Evolutionary conservation across 2,329 filamentous ascomycete species (phyloP).

Genomic region (Geosmithia morbida): DNA sequence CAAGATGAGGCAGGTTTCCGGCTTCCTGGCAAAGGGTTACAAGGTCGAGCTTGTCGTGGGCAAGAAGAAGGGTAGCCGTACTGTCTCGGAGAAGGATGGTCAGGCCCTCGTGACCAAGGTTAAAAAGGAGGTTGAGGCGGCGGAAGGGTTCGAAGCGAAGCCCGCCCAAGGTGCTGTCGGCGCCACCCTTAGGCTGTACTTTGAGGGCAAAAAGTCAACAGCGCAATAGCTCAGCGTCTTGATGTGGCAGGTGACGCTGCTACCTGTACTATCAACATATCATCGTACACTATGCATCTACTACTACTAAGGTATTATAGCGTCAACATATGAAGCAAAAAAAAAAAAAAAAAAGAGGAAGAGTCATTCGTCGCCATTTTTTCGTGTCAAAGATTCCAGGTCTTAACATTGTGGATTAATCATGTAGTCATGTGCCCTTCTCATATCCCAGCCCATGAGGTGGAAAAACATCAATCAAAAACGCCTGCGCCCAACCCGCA

Average conservation of each 20-base stretch:
- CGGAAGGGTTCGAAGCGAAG: slow-evolving; percentile 28
- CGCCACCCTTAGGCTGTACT: slow-evolving; percentile 24
- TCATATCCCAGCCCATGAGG: neutral
- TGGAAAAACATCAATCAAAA: neutral
- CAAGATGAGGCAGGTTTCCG: slow-evolving; percentile 14
- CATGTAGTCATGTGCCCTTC: neutral
- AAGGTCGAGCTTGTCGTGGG: slow-evolving; percentile 62
- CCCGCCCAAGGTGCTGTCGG: slow-evolving; percentile 28
- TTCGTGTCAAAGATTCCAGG: neutral
- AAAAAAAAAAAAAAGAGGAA: too few relatives aligned
- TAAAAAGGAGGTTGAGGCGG: slow-evolving; percentile 15
- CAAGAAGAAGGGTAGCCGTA: slow-evolving; percentile 45
- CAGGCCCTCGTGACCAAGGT: slow-evolving; percentile 34
- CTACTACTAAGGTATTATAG: neutral
- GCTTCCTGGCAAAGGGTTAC: slow-evolving; percentile 60
- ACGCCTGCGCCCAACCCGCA: neutral
- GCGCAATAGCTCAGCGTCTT: slow-evolving; percentile 1
- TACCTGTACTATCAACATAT: neutral
- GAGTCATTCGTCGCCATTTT: too few relatives aligned
- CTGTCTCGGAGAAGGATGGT: slow-evolving; percentile 45
- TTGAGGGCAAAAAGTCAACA: slow-evolving; percentile 3
- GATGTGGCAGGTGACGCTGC: neutral
- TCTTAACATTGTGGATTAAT: neutral
- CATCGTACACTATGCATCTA: neutral
- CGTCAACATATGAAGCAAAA: too few relatives aligned